These are phyloP conservation scores for Myxozyma mucilagina DNA, from an alignment of 805 yeast genomes.

Conservation along the genomic window DNA sequence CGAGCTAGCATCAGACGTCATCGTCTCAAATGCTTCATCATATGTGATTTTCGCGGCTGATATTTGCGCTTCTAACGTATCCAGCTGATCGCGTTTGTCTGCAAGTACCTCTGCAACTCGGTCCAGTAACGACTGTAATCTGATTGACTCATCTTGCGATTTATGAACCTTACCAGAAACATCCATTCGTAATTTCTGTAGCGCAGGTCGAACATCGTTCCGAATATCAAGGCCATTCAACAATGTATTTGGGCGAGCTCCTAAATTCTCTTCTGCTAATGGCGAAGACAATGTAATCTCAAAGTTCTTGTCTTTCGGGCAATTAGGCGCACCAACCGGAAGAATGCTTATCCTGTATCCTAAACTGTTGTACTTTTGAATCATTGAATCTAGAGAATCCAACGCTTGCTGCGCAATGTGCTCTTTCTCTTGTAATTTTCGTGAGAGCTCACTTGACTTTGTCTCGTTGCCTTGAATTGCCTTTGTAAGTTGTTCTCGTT, in stretches of 20 bases:
- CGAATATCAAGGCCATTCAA: constrained; percentile 46
- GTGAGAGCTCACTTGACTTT: constrained; percentile 50
- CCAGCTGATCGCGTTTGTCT: constrained; percentile 59
- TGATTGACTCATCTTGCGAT: constrained; percentile 58
- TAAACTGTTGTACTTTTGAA: constrained; percentile 58
- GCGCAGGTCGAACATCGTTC: constrained; percentile 41
- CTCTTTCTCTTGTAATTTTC: constrained; percentile 52
- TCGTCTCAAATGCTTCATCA: constrained; percentile 57
- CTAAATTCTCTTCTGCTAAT: constrained; percentile 49
- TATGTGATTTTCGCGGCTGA: constrained; percentile 53
- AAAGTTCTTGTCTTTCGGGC: constrained; percentile 37
- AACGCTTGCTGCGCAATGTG: constrained; percentile 51
- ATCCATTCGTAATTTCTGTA: constrained; percentile 50
- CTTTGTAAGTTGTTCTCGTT: constrained; percentile 59
- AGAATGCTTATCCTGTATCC: constrained; percentile 51
- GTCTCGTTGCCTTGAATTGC: constrained; percentile 50
- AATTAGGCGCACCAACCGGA: constrained; percentile 33
- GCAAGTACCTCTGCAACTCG: constrained; percentile 54
- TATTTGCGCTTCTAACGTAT: constrained; percentile 57
- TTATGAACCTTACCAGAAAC: constrained; percentile 50
- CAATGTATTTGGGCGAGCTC: constrained; percentile 47
- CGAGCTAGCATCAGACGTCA: constrained; percentile 53
- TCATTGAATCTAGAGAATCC: constrained; percentile 53
- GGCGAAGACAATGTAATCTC: constrained; percentile 47
- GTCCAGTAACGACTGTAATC: constrained; percentile 60